Evolutionary conservation across 345 rosid genomes (phyloP).

Genomic region (Lenwebbia sp.): DNA sequence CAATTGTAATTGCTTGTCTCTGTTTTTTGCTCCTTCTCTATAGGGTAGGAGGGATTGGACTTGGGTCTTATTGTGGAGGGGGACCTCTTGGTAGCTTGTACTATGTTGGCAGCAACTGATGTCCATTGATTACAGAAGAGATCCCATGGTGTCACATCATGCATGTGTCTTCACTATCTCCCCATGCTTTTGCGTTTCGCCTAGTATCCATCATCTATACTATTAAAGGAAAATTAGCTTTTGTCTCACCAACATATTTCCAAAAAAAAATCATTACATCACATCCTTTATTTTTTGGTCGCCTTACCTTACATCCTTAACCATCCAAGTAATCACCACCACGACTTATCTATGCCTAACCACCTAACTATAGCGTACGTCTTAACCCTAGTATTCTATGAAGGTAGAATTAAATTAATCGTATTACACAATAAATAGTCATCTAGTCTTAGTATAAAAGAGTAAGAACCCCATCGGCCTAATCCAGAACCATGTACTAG

Average conservation of each 20-base stretch:
- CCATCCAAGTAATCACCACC: background rate
- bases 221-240: background rate
- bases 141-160: background rate
- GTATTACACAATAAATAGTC: background rate
- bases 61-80: background rate
- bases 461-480: background rate
- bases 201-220: background rate
- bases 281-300: too few species aligned
- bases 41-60: background rate
- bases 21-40: background rate
- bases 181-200: background rate
- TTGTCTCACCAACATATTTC: background rate
- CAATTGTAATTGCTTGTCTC: background rate
- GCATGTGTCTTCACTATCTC: background rate
- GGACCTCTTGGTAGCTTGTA: background rate
- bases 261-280: background rate
- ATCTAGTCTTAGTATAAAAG: background rate
- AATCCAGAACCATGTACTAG: background rate
- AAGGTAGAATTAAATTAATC: background rate
- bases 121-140: background rate
- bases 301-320: background rate
- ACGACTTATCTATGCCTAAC: background rate
- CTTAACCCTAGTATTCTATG: background rate
- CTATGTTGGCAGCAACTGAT: background rate
- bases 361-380: background rate